Base-by-base conservation (phyloP, 140 eudicot genomes). In the Bidens hawaiensis region DNA sequence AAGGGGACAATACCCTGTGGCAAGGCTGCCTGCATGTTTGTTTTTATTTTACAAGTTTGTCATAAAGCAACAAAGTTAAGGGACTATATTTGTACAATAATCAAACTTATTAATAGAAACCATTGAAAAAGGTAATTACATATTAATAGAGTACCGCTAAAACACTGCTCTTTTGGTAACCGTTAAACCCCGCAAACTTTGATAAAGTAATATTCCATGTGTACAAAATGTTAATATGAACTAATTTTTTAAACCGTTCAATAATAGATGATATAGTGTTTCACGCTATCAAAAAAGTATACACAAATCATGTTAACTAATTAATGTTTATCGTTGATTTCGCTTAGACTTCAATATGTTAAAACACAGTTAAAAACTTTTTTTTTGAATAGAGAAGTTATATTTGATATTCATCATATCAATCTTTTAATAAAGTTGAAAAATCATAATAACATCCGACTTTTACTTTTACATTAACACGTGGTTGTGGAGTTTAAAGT, bases 1-100 rank as follows among this genome's bases (percentile, higher is more conserved):
- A 89, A 90, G 76, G 97, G 97, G 73, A 90, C 97, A 75, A 90
- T 86, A 41, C 96, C 97, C 86, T 90, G 97, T 24, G 97, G 97
- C 75, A 90, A 75, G 72, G 97, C 95, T 24, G 97, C 94, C 97
- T 90, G 97, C 51, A 69, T 72, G 65, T 78, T 69, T 78, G 51
- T 50, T 66, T 60, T 52, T 28, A n/a, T 68, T 68, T 56, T 38
- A 60, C 34, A 38, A 17, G 3, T 40, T 49, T 49, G 22, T 22
- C 56, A 7, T 38, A 24, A n/a, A n/a, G 60, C 58, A 33, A 26
- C 60, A 47, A 16, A 55, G 6, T 68, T 22, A 16, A 45, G 8
- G 45, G 65, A 17, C 64, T 40, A 41, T 23, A 38, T 4, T 26
- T 55, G 47, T 68, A 68, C 64, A 68, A 24, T 1, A 11, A n/a